Conservation (phyloP, 768 basidiomycete species). For the Pleurotus tuber-regium region DNA sequence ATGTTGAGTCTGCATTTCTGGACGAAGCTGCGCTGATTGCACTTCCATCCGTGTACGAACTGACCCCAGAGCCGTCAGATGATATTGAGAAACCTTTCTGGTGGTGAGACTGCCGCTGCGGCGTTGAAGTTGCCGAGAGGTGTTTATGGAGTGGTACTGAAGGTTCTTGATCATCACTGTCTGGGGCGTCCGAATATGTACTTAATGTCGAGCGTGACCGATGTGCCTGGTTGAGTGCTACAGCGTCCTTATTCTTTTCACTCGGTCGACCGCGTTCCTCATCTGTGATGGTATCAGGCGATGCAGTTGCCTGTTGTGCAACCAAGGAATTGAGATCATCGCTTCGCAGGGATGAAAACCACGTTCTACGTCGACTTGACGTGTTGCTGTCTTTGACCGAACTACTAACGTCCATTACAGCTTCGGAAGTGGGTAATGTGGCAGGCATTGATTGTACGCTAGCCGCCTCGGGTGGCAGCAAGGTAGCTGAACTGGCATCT, state of each 20-base stretch:
- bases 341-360: slow-evolving; percentile 50
- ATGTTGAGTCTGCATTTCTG: background rate
- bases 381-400: slow-evolving; percentile 15
- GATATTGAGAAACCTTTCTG: background rate
- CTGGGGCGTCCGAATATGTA: background rate
- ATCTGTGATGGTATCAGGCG: slow-evolving; percentile 13
- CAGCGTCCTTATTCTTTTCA: background rate
- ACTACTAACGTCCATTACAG: background rate
- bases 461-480: background rate
- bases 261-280: slow-evolving; percentile 1
- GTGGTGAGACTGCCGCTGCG: slow-evolving; percentile 1
- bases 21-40: slow-evolving; percentile 6
- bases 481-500: background rate
- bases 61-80: slow-evolving; percentile 3
- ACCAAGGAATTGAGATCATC: slow-evolving; percentile 29
- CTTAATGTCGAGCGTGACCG: background rate
- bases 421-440: background rate
- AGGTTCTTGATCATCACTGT: slow-evolving; percentile 22
- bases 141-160: background rate
- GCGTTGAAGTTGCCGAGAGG: background rate
- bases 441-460: slow-evolving; percentile 1
- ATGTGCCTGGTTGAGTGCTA: background rate
- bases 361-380: slow-evolving; percentile 46
- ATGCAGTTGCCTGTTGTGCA: slow-evolving; percentile 20
- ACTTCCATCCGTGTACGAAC: slow-evolving; percentile 4